Base-by-base conservation (phyloP, 2,329 filamentous ascomycete species). In the Domatiomyces catenatus region DNA sequence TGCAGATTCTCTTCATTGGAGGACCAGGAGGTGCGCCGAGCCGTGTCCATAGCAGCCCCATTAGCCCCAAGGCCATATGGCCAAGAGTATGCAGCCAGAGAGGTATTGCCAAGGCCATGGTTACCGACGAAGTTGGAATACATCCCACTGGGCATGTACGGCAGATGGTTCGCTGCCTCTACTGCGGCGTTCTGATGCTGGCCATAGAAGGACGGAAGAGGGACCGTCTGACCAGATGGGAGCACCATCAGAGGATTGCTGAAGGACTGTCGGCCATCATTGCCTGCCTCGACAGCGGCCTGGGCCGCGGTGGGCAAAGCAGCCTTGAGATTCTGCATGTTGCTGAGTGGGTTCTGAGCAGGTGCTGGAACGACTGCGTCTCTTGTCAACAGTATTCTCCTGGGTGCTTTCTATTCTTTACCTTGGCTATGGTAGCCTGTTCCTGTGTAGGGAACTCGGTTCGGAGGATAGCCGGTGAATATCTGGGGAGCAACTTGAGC, bases 1-100 rank as follows among this genome's bases (percentile, higher is more conserved):
- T 79, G 76, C 51, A 64, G 65, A 48, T 67, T 64, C 8, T 69
- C 67, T 50, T 72, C 71, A 44, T 63, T 61, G 10, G 66, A 62
- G 22, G 62, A 64, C 69, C 69, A 72, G n/a, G 64, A 64, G 46
- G 49, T 60, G 54, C 66, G 64, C 58, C 65, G 67, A 50, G 62
- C 60, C 48, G 61, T 59, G 44, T 62, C 61, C 46, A 66, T 62
- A 42, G 65, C 64, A 44, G 66, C 63, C 22, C 66, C 55, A 24
- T 67, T 66, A 42, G 61, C 58, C 50, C 62, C 62, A 54, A 66
- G 51, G 28, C 62, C 48, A 55, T 67, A 69, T 1, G 66, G 66
- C 62, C 65, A 65, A 19, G 62, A 53, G 48, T 68, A 69, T 2
- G 60, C 61, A 47, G 61, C 58, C 48, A 67, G 55, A 45, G 61